phyloP scores from a whole-genome alignment of 345 rosid genomes.

The Eucalyptus brandiana region DNA sequence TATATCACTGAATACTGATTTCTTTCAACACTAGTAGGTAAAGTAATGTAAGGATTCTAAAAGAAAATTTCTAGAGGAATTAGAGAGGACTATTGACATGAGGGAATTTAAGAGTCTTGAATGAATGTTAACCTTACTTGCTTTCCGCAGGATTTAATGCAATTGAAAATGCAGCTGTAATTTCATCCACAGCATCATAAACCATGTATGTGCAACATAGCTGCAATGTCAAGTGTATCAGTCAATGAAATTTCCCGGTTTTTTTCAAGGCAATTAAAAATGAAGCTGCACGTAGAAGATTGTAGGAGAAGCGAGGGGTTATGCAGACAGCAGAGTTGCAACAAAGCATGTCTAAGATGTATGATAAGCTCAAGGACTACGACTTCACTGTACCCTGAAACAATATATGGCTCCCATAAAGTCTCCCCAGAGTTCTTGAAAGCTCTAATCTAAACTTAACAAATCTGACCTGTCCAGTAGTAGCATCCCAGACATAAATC shows the following conservation, averaged over 20 bases:
- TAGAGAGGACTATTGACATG: neutral
- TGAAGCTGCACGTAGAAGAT: neutral
- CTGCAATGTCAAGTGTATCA: neutral
- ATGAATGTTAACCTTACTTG: conserved; percentile 39
- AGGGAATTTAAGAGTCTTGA: neutral
- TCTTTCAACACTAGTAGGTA: neutral
- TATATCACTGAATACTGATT: neutral
- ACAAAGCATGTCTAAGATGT: neutral
- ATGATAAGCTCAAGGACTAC: no score
- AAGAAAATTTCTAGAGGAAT: neutral
- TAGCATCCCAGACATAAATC: conserved; percentile 93
- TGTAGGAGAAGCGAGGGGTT: neutral
- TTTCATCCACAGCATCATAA: conserved; percentile 46
- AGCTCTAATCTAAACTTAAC: neutral
- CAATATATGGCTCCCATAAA: neutral
- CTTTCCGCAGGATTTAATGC: conserved; percentile 77
- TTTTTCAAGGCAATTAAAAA: neutral
- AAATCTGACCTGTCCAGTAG: conserved; percentile 68
- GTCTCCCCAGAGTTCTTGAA: neutral
- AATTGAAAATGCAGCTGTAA: conserved; percentile 82
- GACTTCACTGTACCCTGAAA: neutral
- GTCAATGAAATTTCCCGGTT: neutral
- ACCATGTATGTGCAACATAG: no score
- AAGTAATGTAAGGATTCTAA: neutral
- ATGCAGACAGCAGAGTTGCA: neutral